Evolutionary conservation across 2,329 filamentous ascomycete species (phyloP).

Genomic region (Cladophialophora carrionii): DNA sequence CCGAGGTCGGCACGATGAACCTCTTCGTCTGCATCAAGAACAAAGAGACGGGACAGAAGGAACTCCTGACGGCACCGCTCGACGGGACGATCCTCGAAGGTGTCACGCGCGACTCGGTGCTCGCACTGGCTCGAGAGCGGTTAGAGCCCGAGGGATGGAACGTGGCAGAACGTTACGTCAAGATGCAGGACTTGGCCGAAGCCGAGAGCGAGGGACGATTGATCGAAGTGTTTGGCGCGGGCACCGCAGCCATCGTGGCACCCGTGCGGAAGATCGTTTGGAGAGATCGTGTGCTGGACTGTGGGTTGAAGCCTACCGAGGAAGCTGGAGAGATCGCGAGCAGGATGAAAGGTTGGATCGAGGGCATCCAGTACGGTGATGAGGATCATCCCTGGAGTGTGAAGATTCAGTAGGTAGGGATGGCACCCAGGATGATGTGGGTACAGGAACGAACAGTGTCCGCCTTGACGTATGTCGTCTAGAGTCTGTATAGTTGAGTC

Average conservation of each 20-base stretch:
- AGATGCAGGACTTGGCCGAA: conserved; percentile 81
- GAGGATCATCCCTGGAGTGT: conserved; percentile 85
- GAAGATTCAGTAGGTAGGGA: conserved; percentile 24
- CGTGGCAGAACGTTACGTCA: conserved; percentile 85
- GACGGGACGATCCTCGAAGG: conserved; percentile 97
- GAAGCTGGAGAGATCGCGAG: conserved; percentile 86
- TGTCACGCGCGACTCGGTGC: conserved; percentile 87
- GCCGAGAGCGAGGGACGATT: conserved; percentile 82
- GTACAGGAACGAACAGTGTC: background rate
- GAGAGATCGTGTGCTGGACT: conserved; percentile 78
- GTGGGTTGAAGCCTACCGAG: conserved; percentile 76
- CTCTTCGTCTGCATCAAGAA: conserved; percentile 86
- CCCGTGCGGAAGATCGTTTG: conserved; percentile 89
- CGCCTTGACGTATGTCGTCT: background rate
- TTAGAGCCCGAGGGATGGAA: conserved; percentile 85
- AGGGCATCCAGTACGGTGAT: conserved; percentile 92
- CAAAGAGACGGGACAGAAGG: conserved; percentile 84
- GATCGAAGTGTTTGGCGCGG: conserved; percentile 89
- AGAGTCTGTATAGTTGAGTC: background rate
- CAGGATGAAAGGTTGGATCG: conserved; percentile 95
- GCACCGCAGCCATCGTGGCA: conserved; percentile 91
- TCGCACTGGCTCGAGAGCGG: conserved; percentile 81
- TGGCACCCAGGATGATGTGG: too few relatives aligned
- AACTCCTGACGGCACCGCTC: conserved; percentile 90
- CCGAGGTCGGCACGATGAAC: conserved; percentile 99